Base-by-base conservation (phyloP, 2,329 filamentous ascomycete genomes). In the Rhynchosporium graminicola region DNA sequence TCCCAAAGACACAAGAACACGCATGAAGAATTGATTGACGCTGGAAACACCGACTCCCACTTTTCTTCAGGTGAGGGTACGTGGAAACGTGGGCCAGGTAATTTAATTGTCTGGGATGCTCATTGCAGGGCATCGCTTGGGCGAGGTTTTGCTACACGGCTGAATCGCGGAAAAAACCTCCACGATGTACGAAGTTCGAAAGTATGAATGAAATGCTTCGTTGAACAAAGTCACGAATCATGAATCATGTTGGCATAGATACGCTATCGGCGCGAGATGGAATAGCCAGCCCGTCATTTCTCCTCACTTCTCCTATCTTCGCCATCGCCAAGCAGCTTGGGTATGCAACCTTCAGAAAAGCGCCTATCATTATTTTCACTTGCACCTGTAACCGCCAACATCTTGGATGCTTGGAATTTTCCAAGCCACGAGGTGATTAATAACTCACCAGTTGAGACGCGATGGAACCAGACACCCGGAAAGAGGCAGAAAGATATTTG, bases 31-130 rank as follows among this genome's bases (percentile, higher is more conserved):
- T n/a, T 20, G n/a, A n/a, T n/a, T 46, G 15, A n/a, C 13, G 13
- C 0, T 36, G 33, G 47, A 36, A 5, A 50, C 8, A 28, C 29
- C 29, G 20, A 31, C 33, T 52, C 50, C 50, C 50, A 52, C 50
- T n/a, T 40, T 40, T 29, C 51, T n/a, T 13, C n/a, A 54, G 51
- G 40, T 40, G 51, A 54, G 50, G 33, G 38, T 52, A 52, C 26
- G 51, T 28, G 33, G 33, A 38, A 38, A 52, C 50, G 50, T 20
- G 36, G 38, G 51, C 51, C 8, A 33, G 33, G 51, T 28, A 54
- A 54, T 54, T 52, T 54, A 42, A 15, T 36, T 38, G 38, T 40
- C 51, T 42, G 33, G 36, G 51, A 36, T 36, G 28, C 12, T 36
- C n/a, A 33, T 42, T 33, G 38, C 20, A n/a, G 20, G n/a, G 51